phyloP scores from a whole-genome alignment of 352 stramenopile genomes.

The Phytophthora cryptogea region DNA sequence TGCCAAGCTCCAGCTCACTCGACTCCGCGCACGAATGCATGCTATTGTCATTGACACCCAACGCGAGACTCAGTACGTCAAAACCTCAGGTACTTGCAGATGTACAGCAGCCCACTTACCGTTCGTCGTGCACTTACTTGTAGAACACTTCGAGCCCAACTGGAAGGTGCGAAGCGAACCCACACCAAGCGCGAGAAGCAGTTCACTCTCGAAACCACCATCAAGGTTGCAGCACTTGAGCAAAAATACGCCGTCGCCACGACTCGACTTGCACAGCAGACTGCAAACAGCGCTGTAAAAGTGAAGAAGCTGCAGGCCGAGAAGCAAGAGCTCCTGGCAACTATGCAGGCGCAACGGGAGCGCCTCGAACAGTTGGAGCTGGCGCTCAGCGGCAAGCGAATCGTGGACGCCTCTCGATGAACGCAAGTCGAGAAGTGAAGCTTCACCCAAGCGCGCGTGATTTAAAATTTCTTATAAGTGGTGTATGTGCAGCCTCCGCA shows the following conservation, averaged over 20 bases:
- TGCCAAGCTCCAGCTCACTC: slow-evolving; percentile 49
- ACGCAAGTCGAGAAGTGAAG: slow-evolving; percentile 27
- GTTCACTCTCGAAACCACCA: slow-evolving; percentile 47
- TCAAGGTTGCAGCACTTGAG: slow-evolving; percentile 50
- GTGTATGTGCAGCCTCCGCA: slow-evolving; percentile 27
- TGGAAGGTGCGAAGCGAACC: slow-evolving; percentile 43
- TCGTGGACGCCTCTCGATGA: slow-evolving; percentile 46
- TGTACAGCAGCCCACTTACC: slow-evolving; percentile 16
- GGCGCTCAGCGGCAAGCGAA: slow-evolving; percentile 45
- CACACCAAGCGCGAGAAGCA: slow-evolving; percentile 53
- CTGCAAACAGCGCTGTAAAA: slow-evolving; percentile 37
- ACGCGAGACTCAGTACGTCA: slow-evolving; percentile 45
- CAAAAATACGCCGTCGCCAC: slow-evolving; percentile 51
- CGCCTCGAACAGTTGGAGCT: slow-evolving; percentile 60
- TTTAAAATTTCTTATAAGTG: slow-evolving; percentile 25
- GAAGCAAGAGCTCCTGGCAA: slow-evolving; percentile 47
- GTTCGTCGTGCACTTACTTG: slow-evolving; percentile 4
- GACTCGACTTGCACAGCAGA: slow-evolving; percentile 44
- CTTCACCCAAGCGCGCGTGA: slow-evolving; percentile 13
- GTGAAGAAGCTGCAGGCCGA: slow-evolving; percentile 51
- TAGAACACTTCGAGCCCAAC: slow-evolving; percentile 47
- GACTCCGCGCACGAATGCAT: slow-evolving; percentile 57
- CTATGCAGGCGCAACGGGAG: slow-evolving; percentile 43
- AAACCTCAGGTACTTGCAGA: background rate
- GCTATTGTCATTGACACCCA: slow-evolving; percentile 53